Evolutionary conservation across 768 basidiomycete species (phyloP), one percentile per base, ranked within the genome.

Genomic region (Mycena indigotica): DNA sequence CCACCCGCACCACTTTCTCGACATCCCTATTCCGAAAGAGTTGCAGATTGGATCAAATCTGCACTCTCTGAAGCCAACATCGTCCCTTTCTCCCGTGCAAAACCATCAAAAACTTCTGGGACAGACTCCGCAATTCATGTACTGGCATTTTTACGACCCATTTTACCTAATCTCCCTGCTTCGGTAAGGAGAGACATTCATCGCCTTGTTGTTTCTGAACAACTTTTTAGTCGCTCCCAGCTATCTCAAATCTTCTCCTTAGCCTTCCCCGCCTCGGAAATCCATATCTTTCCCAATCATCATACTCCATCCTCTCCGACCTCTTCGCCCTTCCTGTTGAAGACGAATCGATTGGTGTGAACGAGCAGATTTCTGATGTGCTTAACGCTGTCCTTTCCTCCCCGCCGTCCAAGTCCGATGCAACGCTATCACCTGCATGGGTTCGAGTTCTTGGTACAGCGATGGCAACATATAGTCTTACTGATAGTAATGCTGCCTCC

Each of bases 11-110:
- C 96, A 0, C 78, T 89, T 32, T 65, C 84, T 4, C 72, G 80
- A 23, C 97, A 99, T 75, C 95, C 97, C 0, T 99, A 97, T 69
- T 81, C 92, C 0, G 83, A 88, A 35, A 79, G 85, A 62, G 88
- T 92, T 17, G 83, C 89, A 8, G 88, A 91, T 54, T 98, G 93
- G 90, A 77, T 87, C 21, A 78, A 85, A 61, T 76, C 77, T 3
- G 80, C 84, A 19, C 79, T 98, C 23, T 72, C 79, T 5, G 90
- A 91, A 59, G 83, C 87, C 3, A 81, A 79, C 62, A 74, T 82
- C 15, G 84, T 82, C 23, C 85, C 86, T 2, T 74, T 88, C 38
- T 77, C 81, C 24, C 86, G 84, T 64, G 76, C 79, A 51, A 89
- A 87, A 68, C 73, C 76, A 35, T 69, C 77, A 25, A 86, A 84